These are phyloP conservation scores for Rossbeevera mucosa DNA, from an alignment of 768 basidiomycete species.

Conservation along the genomic window DNA sequence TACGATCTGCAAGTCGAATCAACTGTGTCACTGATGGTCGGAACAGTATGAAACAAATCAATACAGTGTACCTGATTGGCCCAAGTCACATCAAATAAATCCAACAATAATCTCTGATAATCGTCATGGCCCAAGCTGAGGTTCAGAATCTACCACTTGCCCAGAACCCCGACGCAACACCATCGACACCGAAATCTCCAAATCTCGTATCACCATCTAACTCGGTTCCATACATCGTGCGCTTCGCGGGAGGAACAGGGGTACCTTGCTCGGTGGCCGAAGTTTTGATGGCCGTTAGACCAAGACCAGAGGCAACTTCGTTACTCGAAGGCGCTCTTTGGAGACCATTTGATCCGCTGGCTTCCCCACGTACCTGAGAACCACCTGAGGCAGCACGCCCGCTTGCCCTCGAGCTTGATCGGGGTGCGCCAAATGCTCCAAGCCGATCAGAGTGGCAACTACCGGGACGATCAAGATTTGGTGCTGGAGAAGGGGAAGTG, in stretches of 20 bases:
- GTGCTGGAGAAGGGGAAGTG: slow-evolving; percentile 31
- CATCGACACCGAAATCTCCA: slow-evolving; percentile 78
- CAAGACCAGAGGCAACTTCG: slow-evolving; percentile 42
- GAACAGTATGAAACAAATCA: slow-evolving; percentile 3
- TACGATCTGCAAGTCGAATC: slow-evolving; percentile 11
- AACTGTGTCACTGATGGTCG: background rate
- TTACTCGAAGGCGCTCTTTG: slow-evolving; percentile 39
- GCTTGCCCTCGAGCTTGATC: slow-evolving; percentile 37
- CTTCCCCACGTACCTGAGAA: slow-evolving; percentile 24
- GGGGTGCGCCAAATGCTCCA: slow-evolving; percentile 30
- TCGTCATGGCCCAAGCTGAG: background rate
- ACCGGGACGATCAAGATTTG: slow-evolving; percentile 29
- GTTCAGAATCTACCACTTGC: slow-evolving; percentile 42
- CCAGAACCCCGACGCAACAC: slow-evolving; percentile 74
- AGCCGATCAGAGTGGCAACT: slow-evolving; percentile 32
- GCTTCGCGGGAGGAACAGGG: slow-evolving; percentile 46
- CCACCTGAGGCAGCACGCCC: slow-evolving; percentile 26
- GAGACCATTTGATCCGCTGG: slow-evolving; percentile 23
- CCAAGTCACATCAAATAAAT: slow-evolving; percentile 6
- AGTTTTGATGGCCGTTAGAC: slow-evolving; percentile 37
- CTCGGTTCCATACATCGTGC: slow-evolving; percentile 84
- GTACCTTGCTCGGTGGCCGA: slow-evolving; percentile 37
- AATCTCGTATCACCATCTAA: slow-evolving; percentile 78
- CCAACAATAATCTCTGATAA: background rate
- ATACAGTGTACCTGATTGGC: slow-evolving; percentile 7